Percentiles rank a stretch among this genome's conserved stretches.
phyloP scores from a whole-genome alignment of 352 stramenopile species.

The Phytophthora brassicae region DNA sequence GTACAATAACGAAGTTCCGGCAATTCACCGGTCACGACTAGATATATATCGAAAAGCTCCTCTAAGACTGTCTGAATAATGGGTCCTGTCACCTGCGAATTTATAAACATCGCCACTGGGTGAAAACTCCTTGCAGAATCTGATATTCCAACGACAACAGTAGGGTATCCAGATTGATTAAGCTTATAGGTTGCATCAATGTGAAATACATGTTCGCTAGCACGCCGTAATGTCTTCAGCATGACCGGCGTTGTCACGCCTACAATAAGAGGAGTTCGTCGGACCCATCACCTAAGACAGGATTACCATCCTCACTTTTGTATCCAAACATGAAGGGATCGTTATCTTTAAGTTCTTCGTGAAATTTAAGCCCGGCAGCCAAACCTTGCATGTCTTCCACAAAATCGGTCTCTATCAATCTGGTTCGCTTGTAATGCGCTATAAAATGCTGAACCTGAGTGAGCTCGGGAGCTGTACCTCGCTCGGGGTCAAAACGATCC shows the following conservation, averaged over 20 bases:
- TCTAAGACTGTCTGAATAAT: not conserved
- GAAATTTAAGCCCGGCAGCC: not conserved
- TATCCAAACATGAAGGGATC: not conserved
- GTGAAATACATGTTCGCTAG: not conserved
- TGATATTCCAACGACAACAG: not conserved
- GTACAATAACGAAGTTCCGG: not conserved
- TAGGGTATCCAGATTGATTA: slow-evolving; percentile 7
- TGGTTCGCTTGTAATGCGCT: not conserved
- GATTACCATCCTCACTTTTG: not conserved
- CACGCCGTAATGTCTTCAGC: not conserved
- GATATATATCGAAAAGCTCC: not conserved
- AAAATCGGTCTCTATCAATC: not conserved
- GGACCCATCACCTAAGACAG: slow-evolving; percentile 1
- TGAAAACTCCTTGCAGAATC: not conserved
- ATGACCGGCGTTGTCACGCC: slow-evolving; percentile 3
- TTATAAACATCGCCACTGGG: not conserved
- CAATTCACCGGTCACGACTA: not conserved
- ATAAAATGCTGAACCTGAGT: slow-evolving; percentile 1
- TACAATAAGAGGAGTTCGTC: not conserved
- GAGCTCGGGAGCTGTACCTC: not conserved
- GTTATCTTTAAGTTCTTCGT: not conserved
- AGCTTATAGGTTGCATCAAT: slow-evolving; percentile 5
- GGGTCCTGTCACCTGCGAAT: not conserved
- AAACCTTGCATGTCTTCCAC: slow-evolving; percentile 3
- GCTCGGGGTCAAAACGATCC: slow-evolving; percentile 1